phyloP scores from a whole-genome alignment of 805 yeast species.

The Priceomyces medius region DNA sequence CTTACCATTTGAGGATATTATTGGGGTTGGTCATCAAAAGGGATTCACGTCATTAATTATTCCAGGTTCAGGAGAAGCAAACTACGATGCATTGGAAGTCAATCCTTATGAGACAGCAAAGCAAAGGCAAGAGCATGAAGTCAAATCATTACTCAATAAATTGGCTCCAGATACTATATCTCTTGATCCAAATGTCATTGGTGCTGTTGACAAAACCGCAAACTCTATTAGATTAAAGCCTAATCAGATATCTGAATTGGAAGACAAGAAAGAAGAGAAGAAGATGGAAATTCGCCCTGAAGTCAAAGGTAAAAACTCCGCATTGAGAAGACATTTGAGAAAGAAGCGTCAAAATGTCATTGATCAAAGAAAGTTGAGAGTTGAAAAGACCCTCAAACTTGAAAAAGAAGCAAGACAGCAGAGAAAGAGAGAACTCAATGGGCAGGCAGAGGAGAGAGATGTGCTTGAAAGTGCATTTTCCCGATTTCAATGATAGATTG shows the following conservation, averaged over 20 bases:
- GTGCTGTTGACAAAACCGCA: conserved; percentile 75
- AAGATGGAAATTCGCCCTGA: conserved; percentile 65
- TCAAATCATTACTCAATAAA: conserved; percentile 79
- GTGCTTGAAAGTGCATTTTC: conserved; percentile 48
- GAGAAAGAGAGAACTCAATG: conserved; percentile 41
- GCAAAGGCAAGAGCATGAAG: conserved; percentile 93
- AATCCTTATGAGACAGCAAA: conserved; percentile 91
- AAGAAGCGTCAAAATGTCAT: conserved; percentile 83
- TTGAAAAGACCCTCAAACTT: conserved; percentile 67
- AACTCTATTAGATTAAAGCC: conserved; percentile 62
- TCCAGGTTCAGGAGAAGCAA: conserved; percentile 98
- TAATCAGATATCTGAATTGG: conserved; percentile 49
- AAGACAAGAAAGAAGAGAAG: conserved; percentile 36
- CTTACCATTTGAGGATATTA: conserved; percentile 95
- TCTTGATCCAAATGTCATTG: conserved; percentile 84
- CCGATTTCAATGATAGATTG: conserved; percentile 39
- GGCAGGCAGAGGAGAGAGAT: conserved; percentile 54
- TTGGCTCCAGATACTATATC: conserved; percentile 90
- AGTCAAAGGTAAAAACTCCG: conserved; percentile 77
- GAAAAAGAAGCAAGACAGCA: conserved; percentile 68
- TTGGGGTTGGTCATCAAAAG: conserved; percentile 79
- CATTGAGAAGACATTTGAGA: conserved; percentile 74
- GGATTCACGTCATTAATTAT: conserved; percentile 85
- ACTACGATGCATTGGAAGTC: conserved; percentile 87
- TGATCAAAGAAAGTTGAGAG: conserved; percentile 77